Evolutionary conservation across 768 basidiomycete species (phyloP), one percentile per base, ranked within the genome.

Genomic region (Leucocoprinus leucothites): DNA sequence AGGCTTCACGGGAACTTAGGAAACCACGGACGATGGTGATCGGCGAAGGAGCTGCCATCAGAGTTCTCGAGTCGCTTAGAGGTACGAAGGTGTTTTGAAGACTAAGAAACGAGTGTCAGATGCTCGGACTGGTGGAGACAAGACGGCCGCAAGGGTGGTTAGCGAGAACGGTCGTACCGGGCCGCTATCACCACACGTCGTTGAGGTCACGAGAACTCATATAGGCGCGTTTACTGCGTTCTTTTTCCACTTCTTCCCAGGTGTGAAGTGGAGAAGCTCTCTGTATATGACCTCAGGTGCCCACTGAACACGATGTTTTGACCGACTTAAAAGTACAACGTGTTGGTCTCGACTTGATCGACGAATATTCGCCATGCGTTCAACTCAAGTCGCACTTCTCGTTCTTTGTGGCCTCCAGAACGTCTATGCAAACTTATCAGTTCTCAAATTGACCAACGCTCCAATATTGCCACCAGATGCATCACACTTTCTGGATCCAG

Each of bases 401-500:
- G 22, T 56, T 7, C 40, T 56, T 48, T 49, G 38, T 18, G 8
- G 11, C 19, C 14, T 49, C 25, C 47, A 22, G 6, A 31, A 35
- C 4, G 31, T 18, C 40, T 35, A 42, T 24, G 54, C 54, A 26
- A 49, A 49, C 22, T 41, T 56, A 22, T n/a, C 54, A 26, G 19
- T 34, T 3, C 54, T 56, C 31, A 56, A 56, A 36, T 42, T 56
- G 28, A 48, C 38, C 38, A 49, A 43, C n/a, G 71, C 75, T 14
- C 60, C 76, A 2, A 66, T 68, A 2, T 71, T 80, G 21, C 79
- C 79, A 5, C 50, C 50, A 3, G 72, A 73, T 54, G 78, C 78
- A 0, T 81, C 80, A 3, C 69, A 74, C 14, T 57, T 63, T 8
- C 65, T 82, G 2, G 64, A 76, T 51, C 78, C 75, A 1, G 67